Conservation (phyloP, 352 stramenopile species). For the Phytophthora idaei region DNA sequence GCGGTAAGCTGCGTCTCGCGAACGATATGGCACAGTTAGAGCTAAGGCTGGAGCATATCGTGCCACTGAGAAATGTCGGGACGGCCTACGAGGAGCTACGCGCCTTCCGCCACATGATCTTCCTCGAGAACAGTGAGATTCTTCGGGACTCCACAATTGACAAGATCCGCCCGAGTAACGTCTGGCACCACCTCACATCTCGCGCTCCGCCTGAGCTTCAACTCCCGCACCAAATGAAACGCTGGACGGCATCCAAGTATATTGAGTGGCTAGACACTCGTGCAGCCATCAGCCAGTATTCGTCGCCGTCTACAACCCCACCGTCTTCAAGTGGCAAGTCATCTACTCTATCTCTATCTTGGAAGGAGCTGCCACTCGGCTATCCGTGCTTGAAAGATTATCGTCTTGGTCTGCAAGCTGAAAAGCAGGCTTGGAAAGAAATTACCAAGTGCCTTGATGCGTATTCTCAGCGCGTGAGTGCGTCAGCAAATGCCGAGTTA, state of each 20-base stretch:
- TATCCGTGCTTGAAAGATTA: conserved; percentile 70
- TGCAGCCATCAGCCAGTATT: conserved; percentile 33
- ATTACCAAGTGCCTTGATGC: conserved; percentile 75
- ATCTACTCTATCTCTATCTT: conserved; percentile 25
- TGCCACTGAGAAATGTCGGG: conserved; percentile 65
- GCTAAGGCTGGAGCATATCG: conserved; percentile 61
- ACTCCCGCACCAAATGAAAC: conserved; percentile 78
- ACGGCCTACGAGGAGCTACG: conserved; percentile 75
- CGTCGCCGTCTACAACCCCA: conserved; percentile 27
- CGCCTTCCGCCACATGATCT: conserved; percentile 85
- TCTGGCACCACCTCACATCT: conserved; percentile 86
- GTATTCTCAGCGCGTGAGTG: conserved; percentile 79
- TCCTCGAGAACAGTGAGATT: conserved; percentile 68
- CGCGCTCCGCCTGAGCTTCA: conserved; percentile 73
- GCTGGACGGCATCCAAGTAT: conserved; percentile 75
- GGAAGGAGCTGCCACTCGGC: conserved; percentile 61
- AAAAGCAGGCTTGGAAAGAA: conserved; percentile 86
- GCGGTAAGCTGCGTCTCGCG: conserved; percentile 77
- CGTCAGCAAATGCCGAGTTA: conserved; percentile 42
- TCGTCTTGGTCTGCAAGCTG: conserved; percentile 50
- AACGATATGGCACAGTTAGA: conserved; percentile 89
- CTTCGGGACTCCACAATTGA: conserved; percentile 76
- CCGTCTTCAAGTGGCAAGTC: conserved; percentile 28
- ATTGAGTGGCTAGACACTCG: conserved; percentile 81
- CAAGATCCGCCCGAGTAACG: conserved; percentile 83